phyloP scores from a whole-genome alignment of 1,139 yeast species.

The Yamadazyma diospyri region DNA sequence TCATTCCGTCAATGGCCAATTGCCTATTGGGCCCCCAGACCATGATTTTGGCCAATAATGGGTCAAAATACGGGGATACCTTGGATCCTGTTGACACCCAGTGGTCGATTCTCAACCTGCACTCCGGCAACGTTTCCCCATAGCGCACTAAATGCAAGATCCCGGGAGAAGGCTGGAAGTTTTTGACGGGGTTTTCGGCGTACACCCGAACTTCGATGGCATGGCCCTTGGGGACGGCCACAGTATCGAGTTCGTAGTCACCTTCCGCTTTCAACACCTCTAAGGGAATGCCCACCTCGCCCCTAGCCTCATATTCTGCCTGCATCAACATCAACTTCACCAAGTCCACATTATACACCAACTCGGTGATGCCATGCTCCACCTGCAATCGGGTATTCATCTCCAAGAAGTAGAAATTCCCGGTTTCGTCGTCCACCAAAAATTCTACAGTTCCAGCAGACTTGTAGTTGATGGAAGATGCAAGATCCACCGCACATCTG shows the following conservation, averaged over 20 bases:
- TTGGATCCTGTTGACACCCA: conserved; percentile 34
- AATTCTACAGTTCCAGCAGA: conserved; percentile 36
- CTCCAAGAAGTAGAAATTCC: conserved; percentile 26
- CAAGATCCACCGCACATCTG: conserved; percentile 23
- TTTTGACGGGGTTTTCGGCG: conserved; percentile 33
- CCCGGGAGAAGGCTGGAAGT: conserved; percentile 37
- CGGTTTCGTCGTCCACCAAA: conserved; percentile 26
- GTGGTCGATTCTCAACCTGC: conserved; percentile 28
- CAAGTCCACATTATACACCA: conserved; percentile 27
- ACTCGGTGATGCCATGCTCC: conserved; percentile 32
- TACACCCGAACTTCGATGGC: conserved; percentile 35
- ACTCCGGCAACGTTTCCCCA: conserved; percentile 11
- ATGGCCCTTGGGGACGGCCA: conserved; percentile 31
- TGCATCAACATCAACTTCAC: conserved; percentile 28
- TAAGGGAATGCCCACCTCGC: conserved; percentile 21
- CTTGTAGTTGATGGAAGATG: conserved; percentile 23
- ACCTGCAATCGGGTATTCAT: conserved; percentile 33
- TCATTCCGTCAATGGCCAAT: conserved; percentile 20
- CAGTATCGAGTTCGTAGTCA: conserved; percentile 11
- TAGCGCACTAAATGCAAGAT: conserved; percentile 25
- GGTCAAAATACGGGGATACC: conserved; percentile 36
- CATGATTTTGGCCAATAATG: conserved; percentile 33
- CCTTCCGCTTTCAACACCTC: conserved; percentile 15
- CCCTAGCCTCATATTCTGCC: conserved; percentile 22
- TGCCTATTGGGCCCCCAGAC: conserved; percentile 29